Evolutionary conservation across 306 rosid species (phyloP), one percentile per base, ranked within the genome.

Genomic region (apple (Malus domestica)): DNA sequence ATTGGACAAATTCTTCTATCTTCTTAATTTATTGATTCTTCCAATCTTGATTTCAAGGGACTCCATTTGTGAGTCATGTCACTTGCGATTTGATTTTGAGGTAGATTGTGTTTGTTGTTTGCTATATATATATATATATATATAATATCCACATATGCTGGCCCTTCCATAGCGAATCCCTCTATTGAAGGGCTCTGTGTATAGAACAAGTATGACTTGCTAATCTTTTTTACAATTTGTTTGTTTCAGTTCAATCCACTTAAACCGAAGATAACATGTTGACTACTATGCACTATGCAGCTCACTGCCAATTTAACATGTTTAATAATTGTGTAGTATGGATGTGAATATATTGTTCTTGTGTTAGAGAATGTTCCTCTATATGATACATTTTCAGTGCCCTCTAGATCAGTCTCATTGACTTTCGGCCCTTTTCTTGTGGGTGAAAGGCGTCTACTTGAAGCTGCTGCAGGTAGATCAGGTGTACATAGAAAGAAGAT

Each of bases 401-500:
- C 20, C 74, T 23, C 18, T 22, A 1, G 44, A 35, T 60, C 45
- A 65, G 19, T 40, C 23, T 40, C 19, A 20, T 61, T 68, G 40
- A 38, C 63, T 40, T 14, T 38, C 40, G 67, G 40, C 32, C 29
- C 23, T 19, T 42, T 27, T 69, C 55, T 70, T 72, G 11, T 54
- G 67, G 25, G 59, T 78, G 87, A 72, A 63, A 87, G 91, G 85
- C 66, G 64, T 49, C 78, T 79, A 16, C 84, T 51, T 64, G 80
- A 82, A 42, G 83, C 80, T 82, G 79, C 82, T 68, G 44, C 51
- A 6, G 82, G 82, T 33, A 82, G 89, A 81, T 86, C 81, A 38
- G 72, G 76, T 63, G 78, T 85, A 22, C 82, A 54, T 14, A 71
- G 90, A 78, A 90, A 78, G 61, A 83, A 82, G 54, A 68, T 76